Conservation (phyloP, 345 rosid species). For the Populus nigra region DNA sequence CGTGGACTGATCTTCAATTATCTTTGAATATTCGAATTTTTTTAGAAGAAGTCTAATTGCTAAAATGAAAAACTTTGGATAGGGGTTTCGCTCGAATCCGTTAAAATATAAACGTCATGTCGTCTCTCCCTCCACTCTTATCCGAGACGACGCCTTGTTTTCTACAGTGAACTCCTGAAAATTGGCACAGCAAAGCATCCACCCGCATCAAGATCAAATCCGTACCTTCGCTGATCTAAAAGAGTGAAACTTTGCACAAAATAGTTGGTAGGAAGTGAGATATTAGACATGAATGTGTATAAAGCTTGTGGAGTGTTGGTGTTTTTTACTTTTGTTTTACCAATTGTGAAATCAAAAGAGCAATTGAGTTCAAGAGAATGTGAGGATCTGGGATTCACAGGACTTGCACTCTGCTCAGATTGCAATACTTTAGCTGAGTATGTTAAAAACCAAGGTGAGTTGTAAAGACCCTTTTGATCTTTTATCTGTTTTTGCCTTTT, state of each 20-base stretch:
- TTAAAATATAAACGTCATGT: neutral
- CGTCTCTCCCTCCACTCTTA: neutral
- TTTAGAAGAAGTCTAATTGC: too few species aligned
- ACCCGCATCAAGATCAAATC: neutral
- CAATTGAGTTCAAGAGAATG: conserved; percentile 68
- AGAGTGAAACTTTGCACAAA: neutral
- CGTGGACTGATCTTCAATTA: neutral
- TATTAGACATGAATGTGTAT: neutral
- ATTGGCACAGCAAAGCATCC: neutral
- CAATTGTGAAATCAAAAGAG: conserved; percentile 46
- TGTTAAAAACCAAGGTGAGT: conserved; percentile 82
- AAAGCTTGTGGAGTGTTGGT: neutral
- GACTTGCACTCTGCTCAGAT: conserved; percentile 96
- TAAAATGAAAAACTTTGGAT: too few species aligned
- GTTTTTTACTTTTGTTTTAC: neutral
- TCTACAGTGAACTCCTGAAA: neutral
- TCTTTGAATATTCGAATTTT: too few species aligned
- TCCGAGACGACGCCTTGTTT: neutral
- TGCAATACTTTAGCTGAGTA: conserved; percentile 81
- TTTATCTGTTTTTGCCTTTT: neutral
- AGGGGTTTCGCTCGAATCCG: too few species aligned
- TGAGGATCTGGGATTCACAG: conserved; percentile 88
- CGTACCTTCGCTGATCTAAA: neutral
- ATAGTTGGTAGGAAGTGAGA: neutral
- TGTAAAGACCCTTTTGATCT: neutral